Evolutionary conservation across 139 green algal species (phyloP), one percentile per base, ranked within the genome.

Genomic region (Chlorokybus atmophyticus): DNA sequence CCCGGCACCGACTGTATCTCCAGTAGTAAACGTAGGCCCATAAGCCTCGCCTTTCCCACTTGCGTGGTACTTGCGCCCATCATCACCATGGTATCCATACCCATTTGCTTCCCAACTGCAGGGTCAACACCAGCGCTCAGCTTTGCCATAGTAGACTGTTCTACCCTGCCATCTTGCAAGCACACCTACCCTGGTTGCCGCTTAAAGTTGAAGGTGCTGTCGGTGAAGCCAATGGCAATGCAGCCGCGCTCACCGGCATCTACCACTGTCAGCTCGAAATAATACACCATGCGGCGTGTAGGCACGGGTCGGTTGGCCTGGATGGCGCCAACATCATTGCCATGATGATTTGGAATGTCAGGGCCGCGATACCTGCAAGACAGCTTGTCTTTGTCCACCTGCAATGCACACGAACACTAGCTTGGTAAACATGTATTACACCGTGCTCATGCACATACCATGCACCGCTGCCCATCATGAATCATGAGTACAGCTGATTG

Each of bases 81-180:
- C 81, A 40, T 95, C 85, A 2, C 82, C 87, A 48, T 88, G 78
- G 50, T 93, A 95, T 0, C 83, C 87, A 59, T 83, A 95, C 55
- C 73, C 87, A 67, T 73, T 64, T 0, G 69, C 32, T 57, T 95
- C 87, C 75, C 75, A 92, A 14, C 61, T 70, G 61, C 40, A 55
- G 27, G 25, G 39, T n/a, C 19, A 47, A 47, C 39, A 19, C 19
- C 19, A 47, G 19, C 39, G 19, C 19, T 19, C 39, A 47, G 19
- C 39, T 19, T 47, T 19, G 39, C 39, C n/a, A n/a, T n/a, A n/a
- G n/a, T n/a, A n/a, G n/a, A n/a, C n/a, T n/a, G n/a, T n/a, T n/a
- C n/a, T n/a, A n/a, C n/a, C n/a, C n/a, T n/a, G 8, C 14, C 6
- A 35, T 32, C n/a, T n/a, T n/a, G n/a, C n/a, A n/a, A n/a, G n/a